Evolutionary conservation across 768 basidiomycete species (phyloP), one percentile per base, ranked within the genome.

Genomic region (Tulasnella sp.): DNA sequence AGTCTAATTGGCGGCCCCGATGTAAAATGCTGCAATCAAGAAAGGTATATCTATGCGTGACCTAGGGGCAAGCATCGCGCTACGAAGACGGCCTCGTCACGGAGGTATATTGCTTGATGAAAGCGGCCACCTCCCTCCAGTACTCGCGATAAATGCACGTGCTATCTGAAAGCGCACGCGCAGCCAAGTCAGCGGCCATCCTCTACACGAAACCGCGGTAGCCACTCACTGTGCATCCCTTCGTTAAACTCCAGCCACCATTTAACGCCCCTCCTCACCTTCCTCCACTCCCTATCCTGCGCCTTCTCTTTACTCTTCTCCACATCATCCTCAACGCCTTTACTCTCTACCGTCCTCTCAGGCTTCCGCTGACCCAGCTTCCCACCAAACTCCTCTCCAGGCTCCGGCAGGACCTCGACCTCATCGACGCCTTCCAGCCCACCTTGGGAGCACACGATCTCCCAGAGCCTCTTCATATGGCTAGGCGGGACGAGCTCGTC

Each of bases 401-500:
- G 26, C 71, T 72, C 71, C 22, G 36, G 71, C 5, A 36, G 36
- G 22, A 37, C 35, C 14, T 32, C 37, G 17, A 35, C 37, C 26
- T 37, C 39, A n/a, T 73, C 72, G 7, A 52, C 67, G 2, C 62
- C 72, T n/a, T 22, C n/a, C 37, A 37, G 11, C n/a, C 44, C 44
- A 4, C 35, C 40, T n/a, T 68, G 41, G 29, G 69, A 59, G 29
- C 22, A 74, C 1, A 75, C 73, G 22, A 75, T 72, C 64, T 75
- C 73, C 62, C 70, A 76, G n/a, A 77, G 67, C 26, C 71, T 68
- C 71, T 75, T 72, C 82, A 85, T 84, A 68, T 84, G 82, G 14
- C 73, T 63, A 1, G 80, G 79, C 34, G 80, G 81, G 14, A 85
- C 82, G 4, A 85, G 75, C 73, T 81, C 82, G 74, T 85, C 84